Percentiles rank a stretch among this genome's conserved stretches.
Evolutionary conservation across 2,329 filamentous ascomycete genomes (phyloP).

Genomic region (Thielaviopsis punctulata): DNA sequence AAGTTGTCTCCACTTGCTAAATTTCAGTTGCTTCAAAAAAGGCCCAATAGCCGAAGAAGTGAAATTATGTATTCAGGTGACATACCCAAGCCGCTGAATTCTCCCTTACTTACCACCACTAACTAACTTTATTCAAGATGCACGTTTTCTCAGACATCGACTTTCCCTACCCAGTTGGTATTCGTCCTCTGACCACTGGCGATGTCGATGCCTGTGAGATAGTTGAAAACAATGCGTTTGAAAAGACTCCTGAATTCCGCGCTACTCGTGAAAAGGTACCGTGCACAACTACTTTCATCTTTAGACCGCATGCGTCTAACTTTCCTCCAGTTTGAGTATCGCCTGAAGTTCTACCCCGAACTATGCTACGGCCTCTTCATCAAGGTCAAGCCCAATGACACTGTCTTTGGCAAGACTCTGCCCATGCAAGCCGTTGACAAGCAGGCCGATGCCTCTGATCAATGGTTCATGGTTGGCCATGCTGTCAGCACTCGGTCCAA

Average conservation of each 20-base stretch:
- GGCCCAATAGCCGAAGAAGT: no score
- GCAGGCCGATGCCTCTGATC: conserved; percentile 14
- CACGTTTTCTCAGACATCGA: neutral
- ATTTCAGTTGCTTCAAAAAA: neutral
- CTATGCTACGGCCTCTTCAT: conserved; percentile 65
- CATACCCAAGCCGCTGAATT: no score
- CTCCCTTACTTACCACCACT: no score
- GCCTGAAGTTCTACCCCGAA: conserved; percentile 56
- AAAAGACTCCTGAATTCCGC: conserved; percentile 27
- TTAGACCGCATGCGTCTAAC: neutral
- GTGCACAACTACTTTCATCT: conserved; percentile 1
- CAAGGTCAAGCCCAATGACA: conserved; percentile 23
- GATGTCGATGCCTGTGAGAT: conserved; percentile 44
- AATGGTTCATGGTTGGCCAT: conserved; percentile 55
- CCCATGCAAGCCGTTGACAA: neutral
- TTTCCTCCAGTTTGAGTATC: conserved; percentile 49
- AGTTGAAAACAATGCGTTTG: conserved; percentile 38
- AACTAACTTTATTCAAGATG: neutral
- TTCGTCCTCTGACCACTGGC: conserved; percentile 51
- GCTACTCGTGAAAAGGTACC: conserved; percentile 37
- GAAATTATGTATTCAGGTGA: neutral
- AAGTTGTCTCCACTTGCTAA: no score
- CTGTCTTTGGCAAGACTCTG: conserved; percentile 1
- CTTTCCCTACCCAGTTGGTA: neutral
- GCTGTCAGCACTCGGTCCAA: conserved; percentile 57